Base-by-base conservation (phyloP, 441 rosid species). In the Erysimum pusillum region DNA sequence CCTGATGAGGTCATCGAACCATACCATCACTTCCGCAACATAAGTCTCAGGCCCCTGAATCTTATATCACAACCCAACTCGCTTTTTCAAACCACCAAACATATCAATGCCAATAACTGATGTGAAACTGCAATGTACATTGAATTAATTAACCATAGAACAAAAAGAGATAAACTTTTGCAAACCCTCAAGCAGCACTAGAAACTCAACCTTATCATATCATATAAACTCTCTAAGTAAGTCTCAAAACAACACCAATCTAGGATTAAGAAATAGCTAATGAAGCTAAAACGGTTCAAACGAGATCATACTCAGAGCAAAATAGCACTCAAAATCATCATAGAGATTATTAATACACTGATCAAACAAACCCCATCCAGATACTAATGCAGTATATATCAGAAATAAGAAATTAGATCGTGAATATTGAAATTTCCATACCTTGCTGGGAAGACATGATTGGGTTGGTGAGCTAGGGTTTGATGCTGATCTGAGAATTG, bases 381-480 rank as follows among this genome's bases (percentile, higher is more conserved):
- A 49, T 17, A 49, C 13, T 49, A 49, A 35, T 35, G 57, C 44
- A 31, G 34, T 34, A 32, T n/a, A n/a, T n/a, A 59, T 9, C 18
- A 4, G 14, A 34, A 44, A 54, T 3, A 45, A n/a, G 4, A 48
- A 68, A 2, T 34, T 22, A 12, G 22, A 25, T 44, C 70, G 35
- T 0, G 11, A 69, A 9, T 4, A 12, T 13, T 8, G 10, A 6
- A 34, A 9, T 9, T 0, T 2, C 0, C 7, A 18, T 76, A 77
- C 80, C 80, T 77, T 77, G 80, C 76, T 77, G 71, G 1, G 80
- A 77, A 11, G 80, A 77, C 80, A 77, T 77, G 56, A 57, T 28
- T 69, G 66, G 51, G 3, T 25, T 6, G 58, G 2, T 17, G 56
- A 51, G 75, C 65, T 71, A 71, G 76, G 67, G 76, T 49, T 77